Base-by-base conservation (phyloP, 495 filamentous ascomycete species). In the Aspergillus olivimuriae region DNA sequence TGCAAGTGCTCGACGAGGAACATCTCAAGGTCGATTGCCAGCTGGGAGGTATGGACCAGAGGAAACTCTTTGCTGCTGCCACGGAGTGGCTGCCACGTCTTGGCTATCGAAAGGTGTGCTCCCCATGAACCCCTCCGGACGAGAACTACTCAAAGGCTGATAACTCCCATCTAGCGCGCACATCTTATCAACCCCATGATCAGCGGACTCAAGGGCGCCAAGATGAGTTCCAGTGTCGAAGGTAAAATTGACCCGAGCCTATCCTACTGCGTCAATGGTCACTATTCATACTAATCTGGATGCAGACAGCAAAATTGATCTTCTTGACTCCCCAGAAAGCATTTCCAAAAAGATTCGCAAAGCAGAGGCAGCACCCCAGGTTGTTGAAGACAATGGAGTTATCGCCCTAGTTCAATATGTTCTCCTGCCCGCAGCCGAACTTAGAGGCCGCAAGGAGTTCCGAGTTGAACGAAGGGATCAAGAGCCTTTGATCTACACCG, bases 111-210 rank as follows among this genome's bases (percentile, higher is more conserved):
- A 72, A 84, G 69, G 58, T 61, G 53, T 30, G 43, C 28, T 18
- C 24, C 18, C 32, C n/a, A 33, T 1, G 31, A 5, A 28, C 24
- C 24, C 5, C 11, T 28, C 11, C 24, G 6, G 21, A 2, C 10
- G 26, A 19, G 4, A 31, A 14, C 22, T 21, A 1, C n/a, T 8
- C 9, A 10, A 14, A 7, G 22, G 26, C 35, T 46, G n/a, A n/a
- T n/a, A 46, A 46, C 18, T 34, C 12, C 15, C 11, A 17, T 40
- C 7, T 33, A 73, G 65, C 77, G 89, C 30, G 87, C 87, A 20
- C 91, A 96, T 66, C 54, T 95, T 35, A 85, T 96, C 74, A 95
- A 87, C 53, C 77, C 86, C 1, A 94, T 98, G 84, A 82, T 97
- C 5, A 80, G 87, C 0, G 91, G 92, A 12, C 63, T 97, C 2